Evolutionary conservation across 1,284 basidiomycete species (phyloP).

Genomic region (Puccinia coronata): DNA sequence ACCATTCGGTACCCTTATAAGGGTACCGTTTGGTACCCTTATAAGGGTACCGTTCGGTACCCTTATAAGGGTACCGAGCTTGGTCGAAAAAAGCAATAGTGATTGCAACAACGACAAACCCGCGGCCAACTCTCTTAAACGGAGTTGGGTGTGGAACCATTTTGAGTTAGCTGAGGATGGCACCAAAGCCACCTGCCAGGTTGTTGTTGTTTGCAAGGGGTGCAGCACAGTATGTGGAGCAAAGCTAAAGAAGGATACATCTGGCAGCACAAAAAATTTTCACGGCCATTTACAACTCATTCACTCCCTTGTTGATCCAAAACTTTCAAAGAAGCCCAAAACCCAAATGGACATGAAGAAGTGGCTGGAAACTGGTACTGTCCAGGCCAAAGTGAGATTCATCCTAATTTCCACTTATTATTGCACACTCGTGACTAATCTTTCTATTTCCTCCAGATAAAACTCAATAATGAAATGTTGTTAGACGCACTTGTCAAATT

Average conservation of each 20-base stretch:
- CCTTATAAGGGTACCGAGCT: too few species aligned
- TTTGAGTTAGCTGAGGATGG: not conserved
- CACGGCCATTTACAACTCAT: not conserved
- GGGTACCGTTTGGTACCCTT: too few species aligned
- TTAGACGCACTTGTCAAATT: not conserved
- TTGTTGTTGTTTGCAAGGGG: not conserved
- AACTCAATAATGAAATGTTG: not conserved
- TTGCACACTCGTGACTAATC: not conserved
- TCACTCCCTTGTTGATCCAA: not conserved
- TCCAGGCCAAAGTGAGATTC: not conserved
- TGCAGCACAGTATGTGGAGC: not conserved
- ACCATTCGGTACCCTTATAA: too few species aligned
- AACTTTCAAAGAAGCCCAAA: not conserved
- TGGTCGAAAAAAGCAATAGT: too few species aligned
- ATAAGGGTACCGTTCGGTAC: too few species aligned
- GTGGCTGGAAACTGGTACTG: not conserved
- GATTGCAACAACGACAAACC: too few species aligned
- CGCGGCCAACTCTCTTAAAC: too few species aligned
- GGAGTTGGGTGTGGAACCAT: slow-evolving; percentile 16
- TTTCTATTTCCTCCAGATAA: not conserved
- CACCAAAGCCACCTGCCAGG: not conserved
- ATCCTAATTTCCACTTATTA: not conserved
- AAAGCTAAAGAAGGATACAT: not conserved
- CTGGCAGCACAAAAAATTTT: not conserved
- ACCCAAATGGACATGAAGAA: not conserved